Conservation (phyloP, 1,284 basidiomycete genomes). For the Chondrostereum purpureum region DNA sequence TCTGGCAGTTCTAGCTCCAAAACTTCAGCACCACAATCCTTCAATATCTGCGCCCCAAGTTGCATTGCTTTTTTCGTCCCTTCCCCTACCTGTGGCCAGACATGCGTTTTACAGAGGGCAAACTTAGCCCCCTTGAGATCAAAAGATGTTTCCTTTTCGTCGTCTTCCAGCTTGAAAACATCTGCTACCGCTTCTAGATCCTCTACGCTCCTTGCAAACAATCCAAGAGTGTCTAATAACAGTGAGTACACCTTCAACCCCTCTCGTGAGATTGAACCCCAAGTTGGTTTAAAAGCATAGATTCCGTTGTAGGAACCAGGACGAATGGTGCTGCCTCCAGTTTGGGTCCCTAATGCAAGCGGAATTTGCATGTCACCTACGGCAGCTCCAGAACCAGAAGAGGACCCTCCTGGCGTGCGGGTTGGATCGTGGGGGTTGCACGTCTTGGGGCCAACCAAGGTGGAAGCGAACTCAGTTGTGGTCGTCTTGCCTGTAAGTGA, state of each 20-base stretch:
- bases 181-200: constrained; percentile 16
- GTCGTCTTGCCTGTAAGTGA: constrained; percentile 13
- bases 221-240: constrained; percentile 16
- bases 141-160: constrained; percentile 8
- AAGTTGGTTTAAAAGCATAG: constrained; percentile 15
- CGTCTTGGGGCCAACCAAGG: constrained; percentile 13
- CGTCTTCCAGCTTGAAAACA: constrained; percentile 12
- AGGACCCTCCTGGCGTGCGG: constrained; percentile 16
- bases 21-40: constrained; percentile 11
- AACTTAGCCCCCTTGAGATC: constrained; percentile 12
- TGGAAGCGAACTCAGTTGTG: constrained; percentile 14
- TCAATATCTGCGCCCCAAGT: constrained; percentile 11
- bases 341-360: constrained; percentile 15
- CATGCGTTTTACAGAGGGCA: constrained; percentile 14
- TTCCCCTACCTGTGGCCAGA: constrained; percentile 14
- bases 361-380: constrained; percentile 16
- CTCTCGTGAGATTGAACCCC: constrained; percentile 15
- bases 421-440: constrained; percentile 12
- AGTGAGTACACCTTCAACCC: constrained; percentile 14
- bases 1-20: constrained; percentile 15
- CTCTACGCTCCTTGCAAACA: constrained; percentile 12
- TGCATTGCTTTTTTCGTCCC: constrained; percentile 14
- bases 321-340: constrained; percentile 15
- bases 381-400: constrained; percentile 17
- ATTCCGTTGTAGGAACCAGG: constrained; percentile 16